Percentiles rank a stretch among this genome's conserved stretches.
These are phyloP conservation scores for Herpotrichia juniperi DNA, from an alignment of 2,329 filamentous ascomycete genomes.

Conservation along the genomic window DNA sequence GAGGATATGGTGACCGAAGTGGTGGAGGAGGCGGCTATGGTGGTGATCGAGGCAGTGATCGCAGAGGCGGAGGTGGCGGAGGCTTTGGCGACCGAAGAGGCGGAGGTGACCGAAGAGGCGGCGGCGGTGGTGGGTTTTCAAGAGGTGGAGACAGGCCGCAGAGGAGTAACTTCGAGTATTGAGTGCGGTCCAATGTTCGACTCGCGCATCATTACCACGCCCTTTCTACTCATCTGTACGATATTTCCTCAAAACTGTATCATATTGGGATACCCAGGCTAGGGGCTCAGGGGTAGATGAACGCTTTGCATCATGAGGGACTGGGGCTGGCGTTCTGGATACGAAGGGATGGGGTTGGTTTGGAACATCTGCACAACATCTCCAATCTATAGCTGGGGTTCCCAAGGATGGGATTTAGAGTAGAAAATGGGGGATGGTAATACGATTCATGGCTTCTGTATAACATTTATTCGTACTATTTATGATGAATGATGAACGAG, in stretches of 20 bases:
- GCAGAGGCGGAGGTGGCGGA: conserved; percentile 14
- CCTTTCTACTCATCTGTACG: not conserved
- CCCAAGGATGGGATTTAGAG: not conserved
- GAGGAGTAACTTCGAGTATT: not conserved
- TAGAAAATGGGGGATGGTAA: not conserved
- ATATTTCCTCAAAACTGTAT: not conserved
- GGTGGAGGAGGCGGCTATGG: conserved; percentile 21
- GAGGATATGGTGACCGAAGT: conserved; percentile 12
- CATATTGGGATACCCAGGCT: not conserved
- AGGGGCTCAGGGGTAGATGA: not conserved
- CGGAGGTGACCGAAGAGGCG: conserved; percentile 1
- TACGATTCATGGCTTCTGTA: not conserved
- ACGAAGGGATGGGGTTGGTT: not conserved
- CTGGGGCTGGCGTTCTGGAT: not conserved
- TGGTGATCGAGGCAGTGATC: conserved; percentile 1
- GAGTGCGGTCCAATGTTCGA: not conserved
- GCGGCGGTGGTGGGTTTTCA: not conserved
- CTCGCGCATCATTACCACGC: not conserved
- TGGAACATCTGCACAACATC: not conserved
- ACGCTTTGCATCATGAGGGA: not conserved
- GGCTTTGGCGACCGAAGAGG: conserved; percentile 3
- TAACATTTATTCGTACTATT: too few relatives aligned
- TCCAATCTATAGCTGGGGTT: conserved; percentile 1
- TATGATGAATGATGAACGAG: too few relatives aligned
- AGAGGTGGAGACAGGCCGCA: not conserved